Conservation (phyloP, 2,329 filamentous ascomycete genomes). For the Colletotrichum euphorbiae region DNA sequence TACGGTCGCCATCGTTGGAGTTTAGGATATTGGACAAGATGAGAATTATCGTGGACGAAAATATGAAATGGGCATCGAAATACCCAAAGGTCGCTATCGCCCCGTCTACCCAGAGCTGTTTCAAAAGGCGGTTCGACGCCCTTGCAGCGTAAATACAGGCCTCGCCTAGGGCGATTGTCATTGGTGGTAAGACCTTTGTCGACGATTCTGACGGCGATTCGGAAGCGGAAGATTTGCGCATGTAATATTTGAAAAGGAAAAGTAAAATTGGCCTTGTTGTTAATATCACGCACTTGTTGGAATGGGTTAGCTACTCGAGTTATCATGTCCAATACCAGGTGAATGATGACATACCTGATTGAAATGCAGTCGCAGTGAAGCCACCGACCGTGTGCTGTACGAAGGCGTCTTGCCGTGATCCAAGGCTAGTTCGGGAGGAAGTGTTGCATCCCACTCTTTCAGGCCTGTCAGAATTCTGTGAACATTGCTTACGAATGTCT, state of each 20-base stretch:
- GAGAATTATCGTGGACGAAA: constrained; percentile 45
- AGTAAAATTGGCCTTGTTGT: constrained; percentile 47
- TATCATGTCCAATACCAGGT: too few relatives aligned
- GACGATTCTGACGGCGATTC: neutral
- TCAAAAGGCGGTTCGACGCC: constrained; percentile 44
- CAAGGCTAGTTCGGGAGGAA: neutral
- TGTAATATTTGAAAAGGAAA: constrained; percentile 46
- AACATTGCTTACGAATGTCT: neutral
- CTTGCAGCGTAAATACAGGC: constrained; percentile 47
- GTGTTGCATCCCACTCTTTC: constrained; percentile 7
- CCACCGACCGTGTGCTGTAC: constrained; percentile 39
- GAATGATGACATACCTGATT: constrained; percentile 27
- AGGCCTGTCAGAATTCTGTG: neutral
- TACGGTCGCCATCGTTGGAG: constrained; percentile 43
- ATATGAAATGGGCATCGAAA: constrained; percentile 49
- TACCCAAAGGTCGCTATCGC: constrained; percentile 47
- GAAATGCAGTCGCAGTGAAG: constrained; percentile 50
- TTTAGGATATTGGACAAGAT: constrained; percentile 51
- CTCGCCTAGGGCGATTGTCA: constrained; percentile 47
- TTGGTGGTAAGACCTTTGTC: constrained; percentile 45
- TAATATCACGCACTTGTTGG: constrained; percentile 49
- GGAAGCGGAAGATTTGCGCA: constrained; percentile 32
- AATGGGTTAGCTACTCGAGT: neutral
- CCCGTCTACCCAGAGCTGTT: constrained; percentile 44
- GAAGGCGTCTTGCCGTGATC: neutral